Conservation (phyloP, 805 yeast species). For the Pichia thaimueangensis region DNA sequence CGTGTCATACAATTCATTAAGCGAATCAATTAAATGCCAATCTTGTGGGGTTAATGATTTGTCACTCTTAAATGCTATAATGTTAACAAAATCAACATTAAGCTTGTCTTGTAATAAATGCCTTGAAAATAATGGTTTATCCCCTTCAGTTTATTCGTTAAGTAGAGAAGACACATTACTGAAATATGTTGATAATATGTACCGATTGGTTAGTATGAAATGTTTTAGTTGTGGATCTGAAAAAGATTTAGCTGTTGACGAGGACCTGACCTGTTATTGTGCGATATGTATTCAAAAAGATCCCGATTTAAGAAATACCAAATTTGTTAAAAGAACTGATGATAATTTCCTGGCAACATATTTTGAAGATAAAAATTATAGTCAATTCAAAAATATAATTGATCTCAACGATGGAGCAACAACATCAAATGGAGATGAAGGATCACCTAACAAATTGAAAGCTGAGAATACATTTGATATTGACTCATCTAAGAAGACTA, state of each 20-base stretch:
- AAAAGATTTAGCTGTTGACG: neutral
- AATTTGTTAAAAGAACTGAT: neutral
- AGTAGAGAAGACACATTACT: neutral
- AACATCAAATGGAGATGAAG: neutral
- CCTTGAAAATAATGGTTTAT: neutral
- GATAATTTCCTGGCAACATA: neutral
- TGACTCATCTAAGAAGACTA: too few relatives aligned
- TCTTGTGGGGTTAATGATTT: slow-evolving; percentile 7
- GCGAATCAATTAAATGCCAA: slow-evolving; percentile 6
- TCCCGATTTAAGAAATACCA: neutral
- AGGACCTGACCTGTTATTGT: slow-evolving; percentile 5
- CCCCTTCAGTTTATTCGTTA: slow-evolving; percentile 5
- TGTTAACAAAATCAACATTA: slow-evolving; percentile 1
- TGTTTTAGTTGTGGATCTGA: slow-evolving; percentile 7
- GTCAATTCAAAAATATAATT: neutral
- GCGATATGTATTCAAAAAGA: slow-evolving; percentile 2
- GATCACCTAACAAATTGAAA: neutral
- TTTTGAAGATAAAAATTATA: slow-evolving; percentile 2
- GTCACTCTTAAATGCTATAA: neutral
- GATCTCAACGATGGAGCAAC: too few relatives aligned
- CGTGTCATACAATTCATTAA: neutral
- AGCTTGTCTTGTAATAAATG: slow-evolving; percentile 7
- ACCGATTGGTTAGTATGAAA: slow-evolving; percentile 2
- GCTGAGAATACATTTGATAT: too few relatives aligned
- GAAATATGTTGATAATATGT: slow-evolving; percentile 10